These are phyloP conservation scores for Phalaenopsis aphrodite DNA, from an alignment of 106 monocot species.

Conservation along the genomic window DNA sequence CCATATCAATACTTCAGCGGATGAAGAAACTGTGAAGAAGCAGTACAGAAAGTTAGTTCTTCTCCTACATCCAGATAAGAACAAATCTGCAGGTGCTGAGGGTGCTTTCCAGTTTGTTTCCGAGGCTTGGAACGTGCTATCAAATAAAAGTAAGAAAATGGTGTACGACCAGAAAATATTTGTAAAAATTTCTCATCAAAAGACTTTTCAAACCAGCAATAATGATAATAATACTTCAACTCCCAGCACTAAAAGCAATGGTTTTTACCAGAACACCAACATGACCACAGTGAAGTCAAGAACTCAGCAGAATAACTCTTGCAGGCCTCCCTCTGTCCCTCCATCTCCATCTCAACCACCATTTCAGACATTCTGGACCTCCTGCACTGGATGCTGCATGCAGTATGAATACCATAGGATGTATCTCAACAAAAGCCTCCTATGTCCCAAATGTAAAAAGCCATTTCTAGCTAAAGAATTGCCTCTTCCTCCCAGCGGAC, in stretches of 20 bases:
- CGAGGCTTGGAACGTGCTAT: constrained; percentile 71
- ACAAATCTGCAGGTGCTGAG: constrained; percentile 75
- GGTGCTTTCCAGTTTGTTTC: constrained; percentile 66
- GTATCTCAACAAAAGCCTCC: constrained; percentile 54
- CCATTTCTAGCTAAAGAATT: constrained; percentile 63
- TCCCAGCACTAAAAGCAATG: constrained; percentile 24
- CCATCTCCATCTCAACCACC: neutral
- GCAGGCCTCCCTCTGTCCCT: constrained; percentile 1
- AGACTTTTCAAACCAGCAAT: neutral
- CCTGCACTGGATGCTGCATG: constrained; percentile 61
- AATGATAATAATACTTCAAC: constrained; percentile 10
- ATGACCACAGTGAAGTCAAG: constrained; percentile 17
- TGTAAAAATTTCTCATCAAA: constrained; percentile 17
- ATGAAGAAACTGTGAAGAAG: constrained; percentile 68
- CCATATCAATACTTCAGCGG: constrained; percentile 30
- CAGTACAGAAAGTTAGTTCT: constrained; percentile 67
- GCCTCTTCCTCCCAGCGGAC: constrained; percentile 12
- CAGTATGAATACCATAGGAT: constrained; percentile 69
- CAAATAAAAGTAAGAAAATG: constrained; percentile 53
- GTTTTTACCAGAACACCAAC: constrained; percentile 17
- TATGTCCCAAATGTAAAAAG: constrained; percentile 64
- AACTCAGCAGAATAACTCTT: constrained; percentile 15
- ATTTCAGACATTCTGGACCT: constrained; percentile 70
- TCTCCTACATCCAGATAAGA: constrained; percentile 82
- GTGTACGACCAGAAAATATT: constrained; percentile 62